Conservation (phyloP, 208 protist species). For the Leishmania braziliensis region DNA sequence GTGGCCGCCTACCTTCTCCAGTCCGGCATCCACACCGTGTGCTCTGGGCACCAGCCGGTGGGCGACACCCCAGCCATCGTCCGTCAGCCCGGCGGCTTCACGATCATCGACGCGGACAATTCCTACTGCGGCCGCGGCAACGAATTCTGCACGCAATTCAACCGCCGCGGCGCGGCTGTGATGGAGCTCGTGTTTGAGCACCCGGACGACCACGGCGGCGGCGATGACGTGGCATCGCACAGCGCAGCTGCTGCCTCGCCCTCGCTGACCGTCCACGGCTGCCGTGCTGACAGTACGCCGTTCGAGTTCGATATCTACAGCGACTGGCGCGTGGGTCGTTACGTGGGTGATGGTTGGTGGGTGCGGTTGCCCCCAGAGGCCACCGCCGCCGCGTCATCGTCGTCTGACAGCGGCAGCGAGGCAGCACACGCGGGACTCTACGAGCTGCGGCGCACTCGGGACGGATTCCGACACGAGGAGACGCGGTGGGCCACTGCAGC, state of each 20-base stretch:
- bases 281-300: slow-evolving; percentile 41
- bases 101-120: slow-evolving; percentile 78
- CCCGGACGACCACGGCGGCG: slow-evolving; percentile 14
- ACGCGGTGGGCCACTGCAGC: slow-evolving; percentile 26
- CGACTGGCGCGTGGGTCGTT: slow-evolving; percentile 46
- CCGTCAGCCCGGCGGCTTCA: slow-evolving; percentile 65
- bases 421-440: slow-evolving; percentile 30
- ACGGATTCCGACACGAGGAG: slow-evolving; percentile 57
- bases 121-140: slow-evolving; percentile 73
- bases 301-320: slow-evolving; percentile 47
- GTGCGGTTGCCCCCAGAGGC: slow-evolving; percentile 42
- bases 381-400: neutral
- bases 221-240: neutral
- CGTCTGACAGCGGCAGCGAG: neutral
- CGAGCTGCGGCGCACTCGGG: slow-evolving; percentile 59
- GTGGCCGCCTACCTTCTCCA: slow-evolving; percentile 68
- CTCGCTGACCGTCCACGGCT: slow-evolving; percentile 44
- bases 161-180: slow-evolving; percentile 61
- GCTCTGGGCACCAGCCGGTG: slow-evolving; percentile 76
- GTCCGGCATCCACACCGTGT: slow-evolving; percentile 72
- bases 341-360: slow-evolving; percentile 72
- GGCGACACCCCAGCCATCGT: slow-evolving; percentile 82
- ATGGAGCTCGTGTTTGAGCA: slow-evolving; percentile 65
- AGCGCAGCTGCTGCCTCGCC: neutral
- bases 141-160: slow-evolving; percentile 26